phyloP scores from a whole-genome alignment of 345 rosid species.

The Citrus sp. region DNA sequence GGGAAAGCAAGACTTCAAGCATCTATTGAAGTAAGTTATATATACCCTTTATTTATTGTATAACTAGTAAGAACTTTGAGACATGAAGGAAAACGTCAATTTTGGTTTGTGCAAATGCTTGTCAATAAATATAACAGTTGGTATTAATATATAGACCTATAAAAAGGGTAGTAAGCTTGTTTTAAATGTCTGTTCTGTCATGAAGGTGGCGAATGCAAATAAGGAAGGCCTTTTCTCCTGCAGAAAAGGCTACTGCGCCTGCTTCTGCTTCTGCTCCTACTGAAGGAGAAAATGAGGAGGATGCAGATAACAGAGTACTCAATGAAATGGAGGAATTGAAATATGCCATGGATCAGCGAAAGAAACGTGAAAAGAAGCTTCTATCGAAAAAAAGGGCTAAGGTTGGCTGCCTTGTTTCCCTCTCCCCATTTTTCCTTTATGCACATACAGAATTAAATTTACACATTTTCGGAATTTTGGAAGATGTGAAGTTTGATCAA shows the following conservation, averaged over 20 bases:
- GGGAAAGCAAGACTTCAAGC: constrained; percentile 94
- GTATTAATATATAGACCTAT: background rate
- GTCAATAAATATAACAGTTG: background rate
- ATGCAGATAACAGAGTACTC: constrained; percentile 79
- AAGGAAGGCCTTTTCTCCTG: constrained; percentile 71
- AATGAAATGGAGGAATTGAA: constrained; percentile 94
- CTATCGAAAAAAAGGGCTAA: constrained; percentile 74
- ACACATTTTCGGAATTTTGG: background rate
- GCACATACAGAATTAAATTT: background rate
- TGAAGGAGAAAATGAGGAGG: constrained; percentile 43
- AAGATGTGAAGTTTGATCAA: background rate
- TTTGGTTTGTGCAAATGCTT: constrained; percentile 4
- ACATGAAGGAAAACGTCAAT: background rate
- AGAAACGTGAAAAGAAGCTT: constrained; percentile 74
- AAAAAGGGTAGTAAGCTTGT: background rate
- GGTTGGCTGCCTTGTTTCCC: constrained; percentile 34
- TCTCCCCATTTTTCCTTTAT: background rate
- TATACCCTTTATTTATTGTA: background rate
- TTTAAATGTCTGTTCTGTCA: background rate
- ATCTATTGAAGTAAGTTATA: constrained; percentile 71
- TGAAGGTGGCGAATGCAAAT: constrained; percentile 86
- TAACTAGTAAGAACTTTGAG: too few species aligned
- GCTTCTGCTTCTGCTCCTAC: constrained; percentile 27
- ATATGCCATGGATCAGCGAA: constrained; percentile 66
- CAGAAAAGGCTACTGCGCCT: constrained; percentile 45